Base-by-base conservation (phyloP, 768 basidiomycete species). In the Macrolepiota fuliginosa region DNA sequence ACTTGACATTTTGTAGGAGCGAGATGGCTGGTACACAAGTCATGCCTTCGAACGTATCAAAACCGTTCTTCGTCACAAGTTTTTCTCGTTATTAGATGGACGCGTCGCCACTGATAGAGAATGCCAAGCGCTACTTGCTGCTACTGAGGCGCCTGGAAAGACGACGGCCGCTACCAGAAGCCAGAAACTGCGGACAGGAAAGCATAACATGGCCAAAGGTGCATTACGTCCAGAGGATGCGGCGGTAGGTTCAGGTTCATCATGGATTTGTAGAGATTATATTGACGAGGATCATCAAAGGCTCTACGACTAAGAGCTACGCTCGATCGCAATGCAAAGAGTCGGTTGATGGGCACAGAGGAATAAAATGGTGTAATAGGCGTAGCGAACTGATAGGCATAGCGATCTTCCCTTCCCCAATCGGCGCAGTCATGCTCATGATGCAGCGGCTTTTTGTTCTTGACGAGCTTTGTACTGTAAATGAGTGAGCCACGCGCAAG, bases 141-240 rank as follows among this genome's bases (percentile, higher is more conserved):
- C 74, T 2, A 75, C 67, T 35, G 77, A 78, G 42, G 77, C 74
- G 15, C 77, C 77, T 4, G 71, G 75, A 25, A 81, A 79, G 61
- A 68, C 71, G 42, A 73, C 69, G 51, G 76, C 74, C 66, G 46
- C 77, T 69, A 66, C 77, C 70, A 64, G 84, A 53, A 77, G 72
- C 56, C 82, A 86, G 58, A 84, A 82, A 65, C 74, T 86, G 13
- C 80, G 85, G 62, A 79, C 83, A 25, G 87, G 90, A 4, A 92
- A 90, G 67, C 90, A 92, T 66, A 94, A 93, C 69, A 92, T 92
- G 90, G 92, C 92, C 2, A 93, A 94, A 73, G 91, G 91, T 2
- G 90, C 91, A 0, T 71, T 91, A 64, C 80, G 89, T 54, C 89
- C 89, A 0, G 92, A 94, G 71, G 92, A 94, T 71, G 90, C 88